These are phyloP conservation scores for Cadophora sp. DNA, from an alignment of 2,329 filamentous ascomycete genomes.

Conservation along the genomic window DNA sequence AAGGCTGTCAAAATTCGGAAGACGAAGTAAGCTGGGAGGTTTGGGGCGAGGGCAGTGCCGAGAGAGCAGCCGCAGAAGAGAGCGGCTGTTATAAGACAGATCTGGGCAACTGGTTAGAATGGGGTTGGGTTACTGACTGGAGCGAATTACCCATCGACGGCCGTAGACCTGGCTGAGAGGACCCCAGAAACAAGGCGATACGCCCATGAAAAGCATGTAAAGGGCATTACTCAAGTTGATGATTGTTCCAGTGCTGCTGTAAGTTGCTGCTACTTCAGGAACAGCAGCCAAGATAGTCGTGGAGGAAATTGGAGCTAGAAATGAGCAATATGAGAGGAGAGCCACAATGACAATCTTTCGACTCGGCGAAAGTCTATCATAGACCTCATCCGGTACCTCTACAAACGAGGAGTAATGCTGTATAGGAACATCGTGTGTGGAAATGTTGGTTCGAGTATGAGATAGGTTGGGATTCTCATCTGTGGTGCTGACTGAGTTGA, in stretches of 20 bases:
- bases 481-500: conserved; percentile 31
- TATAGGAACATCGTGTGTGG: conserved; percentile 43
- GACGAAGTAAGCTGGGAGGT: conserved; percentile 73
- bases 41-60: conserved; percentile 74
- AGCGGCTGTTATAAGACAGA: conserved; percentile 63
- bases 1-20: conserved; percentile 79
- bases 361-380: conserved; percentile 65
- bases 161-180: conserved; percentile 73
- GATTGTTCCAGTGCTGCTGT: conserved; percentile 68
- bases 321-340: conserved; percentile 76
- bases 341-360: conserved; percentile 72
- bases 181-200: conserved; percentile 74
- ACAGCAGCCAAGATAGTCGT: conserved; percentile 77
- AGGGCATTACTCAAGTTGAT: conserved; percentile 78
- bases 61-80: conserved; percentile 74
- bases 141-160: conserved; percentile 55
- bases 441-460: conserved; percentile 39
- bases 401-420: conserved; percentile 40
- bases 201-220: conserved; percentile 78
- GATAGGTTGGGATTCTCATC: conserved; percentile 26
- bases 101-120: conserved; percentile 47
- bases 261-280: conserved; percentile 74
- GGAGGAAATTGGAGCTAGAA: conserved; percentile 76
- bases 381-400: conserved; percentile 58
- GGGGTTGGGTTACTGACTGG: background rate